phyloP scores from a whole-genome alignment of 129 eudicot genomes.

The Scalesia atractyloides region DNA sequence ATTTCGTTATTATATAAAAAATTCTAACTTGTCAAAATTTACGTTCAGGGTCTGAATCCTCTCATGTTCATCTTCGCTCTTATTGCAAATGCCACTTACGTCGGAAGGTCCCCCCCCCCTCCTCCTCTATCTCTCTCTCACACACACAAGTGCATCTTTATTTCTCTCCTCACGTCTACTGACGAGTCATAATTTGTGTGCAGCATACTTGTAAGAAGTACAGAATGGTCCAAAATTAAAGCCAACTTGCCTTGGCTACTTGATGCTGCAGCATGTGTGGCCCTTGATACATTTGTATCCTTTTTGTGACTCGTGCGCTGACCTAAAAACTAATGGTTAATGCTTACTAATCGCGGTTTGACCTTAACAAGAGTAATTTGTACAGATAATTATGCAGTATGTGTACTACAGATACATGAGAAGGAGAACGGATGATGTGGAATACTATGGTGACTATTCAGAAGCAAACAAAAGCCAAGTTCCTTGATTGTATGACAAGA shows the following conservation, averaged over 20 bases:
- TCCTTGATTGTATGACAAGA: slow-evolving; percentile 19
- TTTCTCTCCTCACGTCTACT: not conserved
- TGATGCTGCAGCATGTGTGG: slow-evolving; percentile 81
- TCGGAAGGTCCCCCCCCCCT: slow-evolving; percentile 66
- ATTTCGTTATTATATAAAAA: not conserved
- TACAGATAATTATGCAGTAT: slow-evolving; percentile 79
- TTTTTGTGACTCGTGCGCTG: slow-evolving; percentile 10
- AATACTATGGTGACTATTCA: slow-evolving; percentile 38
- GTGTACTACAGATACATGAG: slow-evolving; percentile 71
- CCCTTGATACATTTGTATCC: slow-evolving; percentile 92
- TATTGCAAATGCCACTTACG: slow-evolving; percentile 83
- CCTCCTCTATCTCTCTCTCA: slow-evolving; percentile 23
- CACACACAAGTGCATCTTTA: not conserved
- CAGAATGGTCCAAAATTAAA: slow-evolving; percentile 67
- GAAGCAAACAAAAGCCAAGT: slow-evolving; percentile 46
- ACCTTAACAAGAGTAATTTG: slow-evolving; percentile 43
- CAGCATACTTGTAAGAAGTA: slow-evolving; percentile 80
- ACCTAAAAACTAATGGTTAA: not conserved
- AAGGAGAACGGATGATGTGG: slow-evolving; percentile 34
- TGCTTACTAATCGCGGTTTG: not conserved
- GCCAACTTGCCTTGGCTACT: slow-evolving; percentile 95
- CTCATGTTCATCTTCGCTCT: slow-evolving; percentile 97
- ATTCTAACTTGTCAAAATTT: not conserved
- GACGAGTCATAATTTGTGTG: slow-evolving; percentile 12
- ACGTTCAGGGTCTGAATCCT: slow-evolving; percentile 82